Base-by-base conservation (phyloP, 805 yeast species). In the Candida boleticola region DNA sequence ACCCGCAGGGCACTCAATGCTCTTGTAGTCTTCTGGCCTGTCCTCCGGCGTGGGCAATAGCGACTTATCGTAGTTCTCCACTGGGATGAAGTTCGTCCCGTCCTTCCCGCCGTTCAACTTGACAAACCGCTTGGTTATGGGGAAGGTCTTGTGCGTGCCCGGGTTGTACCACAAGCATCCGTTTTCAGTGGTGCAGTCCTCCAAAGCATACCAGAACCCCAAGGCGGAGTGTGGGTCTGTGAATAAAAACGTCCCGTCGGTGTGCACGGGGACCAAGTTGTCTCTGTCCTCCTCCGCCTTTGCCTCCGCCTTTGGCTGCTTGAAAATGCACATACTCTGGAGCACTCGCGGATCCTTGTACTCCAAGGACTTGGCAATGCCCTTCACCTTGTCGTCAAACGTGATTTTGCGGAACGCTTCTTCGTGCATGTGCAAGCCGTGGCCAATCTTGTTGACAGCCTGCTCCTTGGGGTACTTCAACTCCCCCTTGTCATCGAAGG, bases 181-280 rank as follows among this genome's bases (percentile, higher is more conserved):
- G 58, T 85, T 85, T 4, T 61, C 64, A 1, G 57, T 43, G 1
- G 83, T 80, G 57, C 93, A 85, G 51, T 83, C 85, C 51, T 86
- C 89, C 47, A 85, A 61, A 0, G 93, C 90, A 54, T 80, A 78
- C 95, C 95, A 85, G 56, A 83, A 86, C 2, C 95, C 95, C 30
- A 85, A 58, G 1, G 89, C 88, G 2, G 79, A 64, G 39, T 76
- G 81, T 3, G 95, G 95, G 14, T 78, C 66, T 0, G 93, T 85
- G 59, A 71, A 85, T 20, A 86, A 66, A 50, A 86, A 86, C 2
- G 80, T 79, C 2, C 80, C 89, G 57, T 86, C 95, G 41, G 82
- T 85, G 53, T 86, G 95, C 1, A 85, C 67, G 3, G 92, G 92
- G 1, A 86, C 95, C 29, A 79, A 82, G 44, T 69, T 69, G 40